A percentile compares a stretch with the other conserved stretches of the same genome.
Evolutionary conservation across 495 filamentous ascomycete genomes (phyloP).

Genomic region (Aspergillus indologenus): DNA sequence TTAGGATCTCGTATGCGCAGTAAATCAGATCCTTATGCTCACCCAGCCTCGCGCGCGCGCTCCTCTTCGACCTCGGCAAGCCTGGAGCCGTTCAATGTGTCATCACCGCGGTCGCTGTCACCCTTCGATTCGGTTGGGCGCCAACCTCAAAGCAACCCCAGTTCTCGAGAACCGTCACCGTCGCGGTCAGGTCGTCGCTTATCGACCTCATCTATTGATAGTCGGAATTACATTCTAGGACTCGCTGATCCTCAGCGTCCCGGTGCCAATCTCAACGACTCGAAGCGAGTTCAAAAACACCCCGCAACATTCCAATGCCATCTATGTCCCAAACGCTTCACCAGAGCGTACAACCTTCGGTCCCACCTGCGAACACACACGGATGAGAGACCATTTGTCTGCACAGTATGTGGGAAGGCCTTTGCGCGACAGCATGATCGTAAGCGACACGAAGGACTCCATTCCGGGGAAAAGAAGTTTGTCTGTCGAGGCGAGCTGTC

Average conservation of each 20-base stretch:
- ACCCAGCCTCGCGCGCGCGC: constrained; percentile 42
- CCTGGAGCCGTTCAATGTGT: constrained; percentile 44
- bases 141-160: constrained; percentile 42
- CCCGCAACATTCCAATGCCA: constrained; percentile 88
- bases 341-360: constrained; percentile 83
- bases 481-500: constrained; percentile 90
- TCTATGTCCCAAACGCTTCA: constrained; percentile 84
- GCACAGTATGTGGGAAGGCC: constrained; percentile 92
- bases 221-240: constrained; percentile 89
- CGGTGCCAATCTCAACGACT: constrained; percentile 55
- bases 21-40: constrained; percentile 70
- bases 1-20: constrained; percentile 59
- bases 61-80: constrained; percentile 43
- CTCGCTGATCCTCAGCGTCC: constrained; percentile 85
- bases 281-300: constrained; percentile 88
- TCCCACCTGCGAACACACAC: constrained; percentile 93
- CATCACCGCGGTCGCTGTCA: constrained; percentile 62
- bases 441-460: constrained; percentile 86
- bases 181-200: constrained; percentile 66
- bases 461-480: constrained; percentile 95
- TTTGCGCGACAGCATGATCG: constrained; percentile 93
- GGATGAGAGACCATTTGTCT: constrained; percentile 91
- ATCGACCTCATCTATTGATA: constrained; percentile 79
- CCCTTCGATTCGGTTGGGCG: constrained; percentile 49
- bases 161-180: constrained; percentile 58